Base-by-base conservation (phyloP, 306 rosid species). In the Crotalaria pallida region DNA sequence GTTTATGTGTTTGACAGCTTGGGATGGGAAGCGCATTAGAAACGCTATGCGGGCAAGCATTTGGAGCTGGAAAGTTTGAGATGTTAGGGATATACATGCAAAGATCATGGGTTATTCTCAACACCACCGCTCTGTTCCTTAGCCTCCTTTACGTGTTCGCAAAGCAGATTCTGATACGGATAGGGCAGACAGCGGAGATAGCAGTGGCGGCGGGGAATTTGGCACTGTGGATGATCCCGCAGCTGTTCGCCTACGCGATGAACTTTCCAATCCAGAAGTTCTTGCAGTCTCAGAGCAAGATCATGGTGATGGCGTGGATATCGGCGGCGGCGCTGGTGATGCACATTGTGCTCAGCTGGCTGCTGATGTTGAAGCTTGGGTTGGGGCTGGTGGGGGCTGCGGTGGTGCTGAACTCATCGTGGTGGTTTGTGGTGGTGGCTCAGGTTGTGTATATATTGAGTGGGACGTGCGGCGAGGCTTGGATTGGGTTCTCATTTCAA, bases 11-110 rank as follows among this genome's bases (percentile, higher is more conserved):
- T n/a, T n/a, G 1, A 19, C 64, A 89, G 98, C 73, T 90, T 4
- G 98, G 98, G 7, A 93, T 93, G 98, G 98, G 97, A 19, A 93
- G 97, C 24, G 98, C 97, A 1, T 76, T 93, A 24, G 98, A 90
- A 33, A 93, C 98, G 3, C 83, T 93, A 0, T 93, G 98, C 38
- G 98, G 98, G 10, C 98, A 93, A 75, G 97, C 98, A 0, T 80
- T 67, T 1, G 98, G 98, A 22, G 96, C 94, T 0, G 94, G 98
- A 5, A 84, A 88, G 59, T 3, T 87, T 0, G 81, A 88, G 2
- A 90, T 93, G 98, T 58, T 93, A 6, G 98, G 98, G 2, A 66
- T 88, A 13, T 93, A 90, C 83, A 82, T 90, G 97, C 98, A 93
- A 68, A 79, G 97, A 15, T 93, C 98, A 18, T 88, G 94, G 96